Base-by-base conservation (phyloP, 129 eudicot species). In the Artemisia argyi region DNA sequence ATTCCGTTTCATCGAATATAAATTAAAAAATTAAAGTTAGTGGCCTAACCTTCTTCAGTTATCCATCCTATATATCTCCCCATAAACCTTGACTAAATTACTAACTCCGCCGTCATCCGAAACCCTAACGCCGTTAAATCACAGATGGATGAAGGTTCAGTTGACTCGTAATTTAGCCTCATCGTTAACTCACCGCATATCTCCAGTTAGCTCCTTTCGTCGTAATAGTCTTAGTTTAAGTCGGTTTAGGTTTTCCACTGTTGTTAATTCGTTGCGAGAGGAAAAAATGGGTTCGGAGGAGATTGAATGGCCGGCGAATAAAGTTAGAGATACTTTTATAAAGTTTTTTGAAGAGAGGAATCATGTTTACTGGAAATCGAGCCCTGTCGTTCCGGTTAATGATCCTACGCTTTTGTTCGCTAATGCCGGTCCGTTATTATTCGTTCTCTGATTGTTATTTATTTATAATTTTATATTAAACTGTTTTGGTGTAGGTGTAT, bases 351-450 rank as follows among this genome's bases (percentile, higher is more conserved):
- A 88, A 77, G 83, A 57, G 2, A 83, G 83, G 72, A 59, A 44
- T 3, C 99, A 94, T 44, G 86, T 78, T 0, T 39, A 76, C 32
- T 90, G 96, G 96, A 88, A 82, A 74, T 94, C 99, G 0, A 94
- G 99, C 22, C 99, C 99, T 2, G 99, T 94, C 71, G 99, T 94
- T 69, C 99, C 99, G 42, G 86, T 76, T 51, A 90, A 90, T 53
- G 99, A 94, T 56, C 99, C 99, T 5, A 94, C 99, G 6, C 90
- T 94, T 39, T 91, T 94, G 28, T 94, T 94, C 50, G 96, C 99
- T 17, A 94, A 94, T 71, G 97, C 99, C 50, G 99, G 99, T 94
- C 48, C 9, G 83, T 77, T 49, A 17, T 39, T 39, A 7, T 39
- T 7, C 46, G 2, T 32, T 51, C 17, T 8, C 13, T 15, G 24